A percentile compares a stretch with the other conserved stretches of the same genome.
Conservation (phyloP, 352 stramenopile species). For the Phytophthora tubulina region DNA sequence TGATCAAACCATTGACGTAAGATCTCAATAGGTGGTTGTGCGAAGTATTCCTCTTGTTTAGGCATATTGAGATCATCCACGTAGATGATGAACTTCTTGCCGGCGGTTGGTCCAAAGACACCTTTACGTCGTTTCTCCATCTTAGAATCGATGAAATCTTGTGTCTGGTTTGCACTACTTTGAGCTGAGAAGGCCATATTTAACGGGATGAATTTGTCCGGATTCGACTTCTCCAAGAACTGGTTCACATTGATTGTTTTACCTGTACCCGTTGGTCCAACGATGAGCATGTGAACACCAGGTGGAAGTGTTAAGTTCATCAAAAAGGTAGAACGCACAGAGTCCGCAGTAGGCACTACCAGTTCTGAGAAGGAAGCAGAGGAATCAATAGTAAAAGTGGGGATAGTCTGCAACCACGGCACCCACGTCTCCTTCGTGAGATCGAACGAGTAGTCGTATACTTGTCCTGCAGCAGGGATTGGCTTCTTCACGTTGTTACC, state of each 20-base stretch:
- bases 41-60: slow-evolving; percentile 94
- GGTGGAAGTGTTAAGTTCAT: slow-evolving; percentile 88
- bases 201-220: slow-evolving; percentile 93
- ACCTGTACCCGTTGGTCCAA: slow-evolving; percentile 94
- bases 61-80: slow-evolving; percentile 97
- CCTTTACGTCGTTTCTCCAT: slow-evolving; percentile 95
- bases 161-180: slow-evolving; percentile 93
- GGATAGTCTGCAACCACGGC: slow-evolving; percentile 93
- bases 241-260: slow-evolving; percentile 96
- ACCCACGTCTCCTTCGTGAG: slow-evolving; percentile 84
- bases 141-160: slow-evolving; percentile 95
- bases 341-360: slow-evolving; percentile 95
- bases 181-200: slow-evolving; percentile 94
- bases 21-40: slow-evolving; percentile 96
- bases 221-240: slow-evolving; percentile 89
- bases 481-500: slow-evolving; percentile 61
- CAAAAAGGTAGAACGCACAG: slow-evolving; percentile 93
- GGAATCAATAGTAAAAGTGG: slow-evolving; percentile 75
- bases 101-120: slow-evolving; percentile 91
- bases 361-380: slow-evolving; percentile 91
- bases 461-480: slow-evolving; percentile 66
- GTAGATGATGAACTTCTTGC: slow-evolving; percentile 94
- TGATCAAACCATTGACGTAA: slow-evolving; percentile 96
- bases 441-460: slow-evolving; percentile 95
- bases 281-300: slow-evolving; percentile 92